Conservation (phyloP, 73 alveolate genomes). For the Strombidium stylifer region DNA sequence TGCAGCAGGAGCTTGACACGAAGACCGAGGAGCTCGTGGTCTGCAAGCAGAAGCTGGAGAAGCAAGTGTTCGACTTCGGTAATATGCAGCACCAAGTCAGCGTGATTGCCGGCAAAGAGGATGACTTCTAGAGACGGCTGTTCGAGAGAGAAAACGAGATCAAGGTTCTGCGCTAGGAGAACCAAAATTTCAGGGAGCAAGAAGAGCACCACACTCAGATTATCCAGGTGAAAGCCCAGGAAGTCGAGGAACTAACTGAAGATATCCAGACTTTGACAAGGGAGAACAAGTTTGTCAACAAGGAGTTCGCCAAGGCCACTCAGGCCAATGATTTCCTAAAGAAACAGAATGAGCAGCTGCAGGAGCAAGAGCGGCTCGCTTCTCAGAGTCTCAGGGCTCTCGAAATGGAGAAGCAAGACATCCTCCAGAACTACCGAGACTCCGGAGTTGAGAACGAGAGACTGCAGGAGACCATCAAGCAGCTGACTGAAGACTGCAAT, state of each 20-base stretch:
- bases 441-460: conserved; percentile 64
- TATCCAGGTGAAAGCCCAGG: conserved; percentile 22
- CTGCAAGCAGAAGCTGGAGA: conserved; percentile 1
- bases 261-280: conserved; percentile 30
- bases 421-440: conserved; percentile 38
- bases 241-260: conserved; percentile 33
- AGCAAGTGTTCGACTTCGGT: conserved; percentile 14
- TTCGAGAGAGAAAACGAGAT: conserved; percentile 55
- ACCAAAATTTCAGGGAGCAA: conserved; percentile 2
- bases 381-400: conserved; percentile 33
- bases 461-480: conserved; percentile 21
- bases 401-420: conserved; percentile 62
- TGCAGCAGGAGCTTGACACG: conserved; percentile 49
- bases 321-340: conserved; percentile 38
- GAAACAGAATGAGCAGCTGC: conserved; percentile 19
- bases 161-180: conserved; percentile 27
- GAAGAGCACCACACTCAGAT: conserved; percentile 33
- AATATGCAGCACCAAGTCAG: conserved; percentile 33
- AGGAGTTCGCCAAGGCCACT: conserved; percentile 32
- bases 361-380: conserved; percentile 34
- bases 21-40: conserved; percentile 46
- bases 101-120: conserved; percentile 38
- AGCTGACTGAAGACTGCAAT: conserved; percentile 17
- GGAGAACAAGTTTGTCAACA: conserved; percentile 39
- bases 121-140: conserved; percentile 28